Evolutionary conservation across 2,329 filamentous ascomycete species (phyloP).

Genomic region (Claviceps capensis): DNA sequence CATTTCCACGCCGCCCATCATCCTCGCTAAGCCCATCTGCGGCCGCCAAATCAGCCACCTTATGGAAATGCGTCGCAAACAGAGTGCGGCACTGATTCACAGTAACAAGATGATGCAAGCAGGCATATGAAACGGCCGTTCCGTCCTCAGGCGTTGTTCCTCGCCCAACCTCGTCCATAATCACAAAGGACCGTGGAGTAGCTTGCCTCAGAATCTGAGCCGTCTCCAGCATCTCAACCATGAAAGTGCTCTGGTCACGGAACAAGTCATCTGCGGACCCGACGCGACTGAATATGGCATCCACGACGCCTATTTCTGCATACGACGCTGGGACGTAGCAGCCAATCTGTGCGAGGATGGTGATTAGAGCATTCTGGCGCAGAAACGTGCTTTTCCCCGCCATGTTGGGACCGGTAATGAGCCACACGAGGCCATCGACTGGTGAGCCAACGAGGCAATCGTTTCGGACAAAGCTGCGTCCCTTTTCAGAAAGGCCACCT

Average conservation of each 20-base stretch:
- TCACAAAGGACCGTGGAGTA: slow-evolving; percentile 74
- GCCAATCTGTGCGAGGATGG: slow-evolving; percentile 82
- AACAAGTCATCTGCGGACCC: slow-evolving; percentile 94
- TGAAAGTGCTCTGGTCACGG: slow-evolving; percentile 90
- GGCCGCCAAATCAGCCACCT: slow-evolving; percentile 60
- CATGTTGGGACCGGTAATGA: slow-evolving; percentile 88
- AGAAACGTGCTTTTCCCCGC: slow-evolving; percentile 93
- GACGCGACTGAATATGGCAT: slow-evolving; percentile 86
- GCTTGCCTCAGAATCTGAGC: slow-evolving; percentile 78
- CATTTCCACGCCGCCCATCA: slow-evolving; percentile 19
- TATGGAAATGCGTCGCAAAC: slow-evolving; percentile 94
- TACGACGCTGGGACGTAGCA: slow-evolving; percentile 84
- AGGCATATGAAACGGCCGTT: slow-evolving; percentile 77
- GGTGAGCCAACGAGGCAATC: slow-evolving; percentile 67
- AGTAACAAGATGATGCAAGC: slow-evolving; percentile 67
- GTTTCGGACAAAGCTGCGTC: slow-evolving; percentile 71
- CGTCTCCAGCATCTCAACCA: slow-evolving; percentile 98
- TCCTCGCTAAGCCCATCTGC: slow-evolving; percentile 29
- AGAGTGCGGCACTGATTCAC: slow-evolving; percentile 67
- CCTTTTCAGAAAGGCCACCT: slow-evolving; percentile 62
- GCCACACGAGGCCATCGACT: slow-evolving; percentile 50
- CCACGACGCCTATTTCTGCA: slow-evolving; percentile 80
- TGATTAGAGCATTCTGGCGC: slow-evolving; percentile 88
- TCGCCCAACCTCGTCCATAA: slow-evolving; percentile 96
- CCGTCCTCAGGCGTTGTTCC: slow-evolving; percentile 92